phyloP scores from a whole-genome alignment of 208 protist genomes.

The Crithidia acanthocephali region DNA sequence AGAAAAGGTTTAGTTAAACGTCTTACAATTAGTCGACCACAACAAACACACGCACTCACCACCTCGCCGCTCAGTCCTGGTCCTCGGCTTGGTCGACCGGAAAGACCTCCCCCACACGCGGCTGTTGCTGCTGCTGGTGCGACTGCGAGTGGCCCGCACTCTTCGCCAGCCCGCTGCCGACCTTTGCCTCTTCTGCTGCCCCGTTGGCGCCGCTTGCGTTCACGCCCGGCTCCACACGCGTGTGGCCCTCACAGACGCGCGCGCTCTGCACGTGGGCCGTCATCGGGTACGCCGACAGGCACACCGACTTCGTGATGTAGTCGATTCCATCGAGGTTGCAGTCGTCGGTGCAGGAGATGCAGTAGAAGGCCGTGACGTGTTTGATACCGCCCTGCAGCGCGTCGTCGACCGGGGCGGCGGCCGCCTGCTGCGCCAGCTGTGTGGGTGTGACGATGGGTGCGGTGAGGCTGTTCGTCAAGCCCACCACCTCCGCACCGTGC shows the following conservation, averaged over 20 bases:
- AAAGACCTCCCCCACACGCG: conserved; percentile 14
- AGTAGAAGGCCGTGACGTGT: conserved; percentile 77
- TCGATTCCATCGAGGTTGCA: conserved; percentile 73
- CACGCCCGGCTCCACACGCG: conserved; percentile 33
- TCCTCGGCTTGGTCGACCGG: conserved; percentile 7
- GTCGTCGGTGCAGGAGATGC: conserved; percentile 88
- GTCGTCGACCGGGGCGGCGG: conserved; percentile 60
- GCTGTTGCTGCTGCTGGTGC: background rate
- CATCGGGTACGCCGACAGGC: conserved; percentile 78
- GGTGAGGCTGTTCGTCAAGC: conserved; percentile 66
- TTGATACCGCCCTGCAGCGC: conserved; percentile 85
- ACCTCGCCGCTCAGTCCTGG: background rate
- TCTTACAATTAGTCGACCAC: background rate
- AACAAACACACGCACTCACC: background rate
- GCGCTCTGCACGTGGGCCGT: conserved; percentile 82
- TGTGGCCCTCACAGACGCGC: conserved; percentile 78
- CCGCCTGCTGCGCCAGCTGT: conserved; percentile 37
- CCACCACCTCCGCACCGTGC: conserved; percentile 74
- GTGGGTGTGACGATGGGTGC: conserved; percentile 63
- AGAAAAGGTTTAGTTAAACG: conserved; percentile 12
- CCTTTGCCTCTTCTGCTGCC: background rate
- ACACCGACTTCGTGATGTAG: conserved; percentile 76
- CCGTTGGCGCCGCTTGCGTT: background rate
- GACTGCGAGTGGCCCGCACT: background rate
- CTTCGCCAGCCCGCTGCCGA: background rate